Percentiles rank a stretch among this genome's conserved stretches.
Evolutionary conservation across 129 eudicot genomes (phyloP).

Genomic region (Oenanthe sinensis): DNA sequence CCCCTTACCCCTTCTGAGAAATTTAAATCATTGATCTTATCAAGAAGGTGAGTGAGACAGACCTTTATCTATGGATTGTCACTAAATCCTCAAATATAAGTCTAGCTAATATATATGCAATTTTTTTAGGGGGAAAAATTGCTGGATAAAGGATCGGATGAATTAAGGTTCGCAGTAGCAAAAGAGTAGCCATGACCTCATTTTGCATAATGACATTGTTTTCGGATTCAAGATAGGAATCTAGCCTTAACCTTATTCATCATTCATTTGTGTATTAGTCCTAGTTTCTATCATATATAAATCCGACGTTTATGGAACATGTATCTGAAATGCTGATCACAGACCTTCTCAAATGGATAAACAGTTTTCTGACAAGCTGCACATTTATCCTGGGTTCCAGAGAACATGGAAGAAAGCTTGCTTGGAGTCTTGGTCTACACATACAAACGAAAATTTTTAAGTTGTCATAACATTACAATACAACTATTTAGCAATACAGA

Average conservation of each 20-base stretch:
- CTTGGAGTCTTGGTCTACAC: constrained; percentile 62
- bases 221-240: neutral
- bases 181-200: neutral
- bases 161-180: neutral
- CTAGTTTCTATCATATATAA: neutral
- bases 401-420: constrained; percentile 32
- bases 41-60: neutral
- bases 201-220: neutral
- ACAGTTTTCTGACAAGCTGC: constrained; percentile 82
- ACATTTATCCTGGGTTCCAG: constrained; percentile 81
- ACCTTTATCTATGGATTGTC: neutral
- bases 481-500: neutral
- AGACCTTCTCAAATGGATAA: constrained; percentile 92
- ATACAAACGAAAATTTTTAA: neutral
- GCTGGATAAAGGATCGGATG: neutral
- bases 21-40: no score
- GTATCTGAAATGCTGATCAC: neutral
- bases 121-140: neutral
- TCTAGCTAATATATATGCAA: no score
- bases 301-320: neutral
- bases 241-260: neutral
- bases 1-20: neutral
- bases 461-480: neutral
- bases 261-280: neutral
- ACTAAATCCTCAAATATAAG: neutral